These are phyloP conservation scores for Trichocladium uniseriatum DNA, from an alignment of 495 filamentous ascomycete genomes.

Conservation along the genomic window DNA sequence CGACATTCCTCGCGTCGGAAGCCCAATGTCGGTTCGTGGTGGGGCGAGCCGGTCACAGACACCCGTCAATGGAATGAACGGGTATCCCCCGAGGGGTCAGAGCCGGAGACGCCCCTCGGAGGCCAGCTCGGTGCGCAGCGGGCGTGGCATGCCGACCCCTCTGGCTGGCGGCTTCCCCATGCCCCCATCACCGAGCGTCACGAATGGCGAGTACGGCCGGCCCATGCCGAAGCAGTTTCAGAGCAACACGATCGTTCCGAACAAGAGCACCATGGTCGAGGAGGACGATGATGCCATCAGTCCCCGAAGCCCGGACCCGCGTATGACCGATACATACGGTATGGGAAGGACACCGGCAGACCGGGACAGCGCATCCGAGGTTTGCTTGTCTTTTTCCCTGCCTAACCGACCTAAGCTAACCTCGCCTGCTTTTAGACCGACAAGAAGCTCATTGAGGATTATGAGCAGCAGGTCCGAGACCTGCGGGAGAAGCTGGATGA, in stretches of 20 bases:
- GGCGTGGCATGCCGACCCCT: conserved; percentile 20
- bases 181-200: conserved; percentile 34
- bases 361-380: conserved; percentile 46
- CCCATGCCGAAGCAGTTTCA: conserved; percentile 87
- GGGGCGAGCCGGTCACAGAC: conserved; percentile 46
- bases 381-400: conserved; percentile 19
- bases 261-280: conserved; percentile 97
- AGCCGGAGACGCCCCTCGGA: conserved; percentile 44
- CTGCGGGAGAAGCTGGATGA: conserved; percentile 64
- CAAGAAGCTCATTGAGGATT: conserved; percentile 63
- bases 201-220: conserved; percentile 35
- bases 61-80: conserved; percentile 45
- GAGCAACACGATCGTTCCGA: conserved; percentile 91
- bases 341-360: conserved; percentile 42
- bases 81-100: conserved; percentile 34
- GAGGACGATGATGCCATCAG: conserved; percentile 67
- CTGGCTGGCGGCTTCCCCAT: conserved; percentile 37
- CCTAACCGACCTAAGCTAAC: neutral
- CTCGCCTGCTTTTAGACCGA: conserved; percentile 40
- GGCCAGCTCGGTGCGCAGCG: conserved; percentile 42
- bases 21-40: conserved; percentile 49
- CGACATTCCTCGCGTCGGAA: conserved; percentile 60
- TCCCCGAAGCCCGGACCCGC: conserved; percentile 30
- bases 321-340: conserved; percentile 58
- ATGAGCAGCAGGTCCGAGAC: conserved; percentile 64